A percentile compares a stretch with the other conserved stretches of the same genome.
Evolutionary conservation across 2,329 filamentous ascomycete genomes (phyloP).

Genomic region (Fusarium foetens): DNA sequence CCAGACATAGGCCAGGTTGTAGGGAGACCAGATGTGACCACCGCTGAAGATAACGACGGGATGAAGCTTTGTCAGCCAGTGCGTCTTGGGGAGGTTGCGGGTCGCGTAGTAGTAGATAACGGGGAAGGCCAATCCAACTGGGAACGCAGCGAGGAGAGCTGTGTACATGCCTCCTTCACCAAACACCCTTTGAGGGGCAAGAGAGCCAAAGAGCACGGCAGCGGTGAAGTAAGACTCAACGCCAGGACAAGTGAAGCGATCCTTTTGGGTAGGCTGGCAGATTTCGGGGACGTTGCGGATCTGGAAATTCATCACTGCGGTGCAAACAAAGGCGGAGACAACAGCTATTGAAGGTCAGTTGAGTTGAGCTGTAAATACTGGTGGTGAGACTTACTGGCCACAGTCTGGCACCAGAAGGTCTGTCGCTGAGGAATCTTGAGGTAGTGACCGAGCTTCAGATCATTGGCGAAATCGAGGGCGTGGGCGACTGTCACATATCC

Average conservation of each 20-base stretch:
- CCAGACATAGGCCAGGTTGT: constrained; percentile 59
- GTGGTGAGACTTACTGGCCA: constrained; percentile 39
- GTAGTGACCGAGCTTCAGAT: constrained; percentile 54
- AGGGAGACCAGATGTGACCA: constrained; percentile 54
- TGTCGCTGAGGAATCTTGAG: constrained; percentile 56
- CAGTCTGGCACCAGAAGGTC: constrained; percentile 50
- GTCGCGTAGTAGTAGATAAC: constrained; percentile 51
- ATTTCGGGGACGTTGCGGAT: constrained; percentile 50
- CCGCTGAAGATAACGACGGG: constrained; percentile 58
- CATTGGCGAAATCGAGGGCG: constrained; percentile 51
- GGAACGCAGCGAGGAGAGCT: constrained; percentile 52
- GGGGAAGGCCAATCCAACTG: constrained; percentile 51
- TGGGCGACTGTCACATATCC: constrained; percentile 53
- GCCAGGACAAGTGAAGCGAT: constrained; percentile 52
- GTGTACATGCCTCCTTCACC: constrained; percentile 51
- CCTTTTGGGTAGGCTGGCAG: constrained; percentile 50
- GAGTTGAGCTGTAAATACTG: too few species aligned
- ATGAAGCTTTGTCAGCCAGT: constrained; percentile 54
- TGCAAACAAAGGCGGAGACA: constrained; percentile 50
- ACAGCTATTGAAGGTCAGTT: constrained; percentile 30
- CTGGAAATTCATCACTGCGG: constrained; percentile 53
- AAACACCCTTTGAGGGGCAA: constrained; percentile 52
- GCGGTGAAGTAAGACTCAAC: constrained; percentile 55
- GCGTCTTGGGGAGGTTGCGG: constrained; percentile 48
- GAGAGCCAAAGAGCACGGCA: constrained; percentile 54